phyloP scores from a whole-genome alignment of 306 rosid species.

The Carpinus fangiana region DNA sequence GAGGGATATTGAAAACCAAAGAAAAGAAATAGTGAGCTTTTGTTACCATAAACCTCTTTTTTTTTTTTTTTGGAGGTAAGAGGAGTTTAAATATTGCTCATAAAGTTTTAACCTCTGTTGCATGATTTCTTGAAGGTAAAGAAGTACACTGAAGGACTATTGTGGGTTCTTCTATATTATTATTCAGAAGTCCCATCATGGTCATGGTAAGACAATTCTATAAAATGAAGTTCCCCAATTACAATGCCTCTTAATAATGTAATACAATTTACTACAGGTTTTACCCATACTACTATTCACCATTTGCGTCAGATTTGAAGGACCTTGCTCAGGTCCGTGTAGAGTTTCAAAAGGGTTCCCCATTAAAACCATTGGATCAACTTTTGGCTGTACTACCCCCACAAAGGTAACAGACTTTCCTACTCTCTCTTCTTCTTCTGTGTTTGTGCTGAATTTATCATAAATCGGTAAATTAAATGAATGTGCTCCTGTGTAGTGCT shows the following conservation, averaged over 20 bases:
- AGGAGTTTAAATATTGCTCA: no score
- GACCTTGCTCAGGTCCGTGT: constrained; percentile 46
- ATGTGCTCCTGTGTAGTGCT: constrained; percentile 27
- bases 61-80: not conserved
- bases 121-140: constrained; percentile 36
- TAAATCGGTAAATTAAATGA: not conserved
- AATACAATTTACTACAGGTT: constrained; percentile 36
- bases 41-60: not conserved
- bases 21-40: constrained; percentile 48
- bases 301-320: constrained; percentile 58
- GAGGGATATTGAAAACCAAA: constrained; percentile 30
- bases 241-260: not conserved
- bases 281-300: constrained; percentile 53
- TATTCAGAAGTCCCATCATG: constrained; percentile 59
- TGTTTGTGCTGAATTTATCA: not conserved
- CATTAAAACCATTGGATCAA: constrained; percentile 58
- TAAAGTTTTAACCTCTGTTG: not conserved
- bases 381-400: constrained; percentile 56
- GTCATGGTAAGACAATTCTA: constrained; percentile 46
- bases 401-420: constrained; percentile 31
- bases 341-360: constrained; percentile 42
- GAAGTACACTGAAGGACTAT: constrained; percentile 55
- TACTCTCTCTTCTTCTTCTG: no score
- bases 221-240: not conserved
- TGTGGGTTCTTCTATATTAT: constrained; percentile 59